Evolutionary conservation across 2,329 filamentous ascomycete genomes (phyloP), one percentile per base, ranked within the genome.

Genomic region (Exophiala lecanii-corni): DNA sequence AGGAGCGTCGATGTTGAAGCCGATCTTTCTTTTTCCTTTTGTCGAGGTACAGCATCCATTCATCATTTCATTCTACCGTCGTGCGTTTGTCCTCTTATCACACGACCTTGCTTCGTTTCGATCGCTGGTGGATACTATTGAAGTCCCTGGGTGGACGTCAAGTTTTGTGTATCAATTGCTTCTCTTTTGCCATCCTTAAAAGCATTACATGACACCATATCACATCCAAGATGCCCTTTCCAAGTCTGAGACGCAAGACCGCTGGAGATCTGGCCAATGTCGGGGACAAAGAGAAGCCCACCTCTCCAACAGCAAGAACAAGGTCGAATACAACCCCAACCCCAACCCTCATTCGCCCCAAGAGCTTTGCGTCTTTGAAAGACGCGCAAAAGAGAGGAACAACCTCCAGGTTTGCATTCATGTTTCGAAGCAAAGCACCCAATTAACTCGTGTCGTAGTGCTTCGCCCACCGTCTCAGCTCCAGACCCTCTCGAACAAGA

Each of bases 221-320:
- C n/a, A n/a, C 51, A 54, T 32, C 36, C 37, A 45, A 21, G 15
- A 49, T 51, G 49, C 41, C 42, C 9, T 45, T 51, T 26, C 15
- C 45, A 26, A 51, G 39, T 41, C 39, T 51, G 6, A 35, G 49
- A 12, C 45, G 45, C 13, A 41, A 41, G 13, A 44, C 38, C 15
- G 36, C 30, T 16, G 32, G 20, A 12, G 41, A 41, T 7, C 15
- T 32, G n/a, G 15, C 25, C 12, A 30, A 36, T 3, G 16, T 23
- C 4, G 19, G 37, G n/a, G 30, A 35, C 9, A 39, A 46, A 9
- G 15, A 43, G 15, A 30, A 35, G 13, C 26, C 35, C 7, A 26
- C 45, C 7, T 41, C 41, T 12, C 38, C 25, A n/a, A n/a, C n/a
- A 13, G 13, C 13, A 21, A 41, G 45, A 39, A 26, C 20, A 12